Base-by-base conservation (phyloP, 2,329 filamentous ascomycete genomes). In the Herpotrichia juniperi region DNA sequence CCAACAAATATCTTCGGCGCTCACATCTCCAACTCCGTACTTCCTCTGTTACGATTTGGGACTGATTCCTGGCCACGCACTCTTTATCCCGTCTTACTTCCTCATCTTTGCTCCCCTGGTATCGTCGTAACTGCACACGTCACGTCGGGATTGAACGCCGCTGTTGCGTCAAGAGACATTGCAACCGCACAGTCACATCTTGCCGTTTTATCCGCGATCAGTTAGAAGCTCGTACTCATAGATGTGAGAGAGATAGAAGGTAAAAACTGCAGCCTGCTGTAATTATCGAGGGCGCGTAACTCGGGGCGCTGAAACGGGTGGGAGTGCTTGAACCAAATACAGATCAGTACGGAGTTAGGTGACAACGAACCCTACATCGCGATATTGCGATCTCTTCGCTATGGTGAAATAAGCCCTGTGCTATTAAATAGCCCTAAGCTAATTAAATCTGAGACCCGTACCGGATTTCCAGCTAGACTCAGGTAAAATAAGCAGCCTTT, bases 11-110 rank as follows among this genome's bases (percentile, higher is more conserved):
- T 19, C 34, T 5, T 21, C 34, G 34, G 34, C 12, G 16, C n/a
- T n/a, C n/a, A n/a, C n/a, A n/a, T n/a, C n/a, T 37, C 16, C 34
- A 37, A 37, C 34, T 37, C 34, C 34, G 34, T 19, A 37, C 34
- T 37, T 19, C 7, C 12, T 11, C 4, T 12, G 26, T 12, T 17
- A 19, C 34, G n/a, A 37, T 37, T 19, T 37, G 34, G 17, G 5
- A 7, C 34, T 6, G 11, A 14, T 37, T 19, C 8, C 34, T 17
- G 34, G 34, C 34, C n/a, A 37, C 12, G 17, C 34, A 11, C 34
- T 37, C 34, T 4, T 21, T 19, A 37, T 37, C 5, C 34, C 34
- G 34, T 37, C 17, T 17, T 17, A 17, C 16, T 12, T 37, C n/a
- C 11, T 5, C 34, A 6, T 8, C 34, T 37, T 37, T 17, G 12